Base-by-base conservation (phyloP, 129 eudicot genomes). In the Pulicaria dysenterica region DNA sequence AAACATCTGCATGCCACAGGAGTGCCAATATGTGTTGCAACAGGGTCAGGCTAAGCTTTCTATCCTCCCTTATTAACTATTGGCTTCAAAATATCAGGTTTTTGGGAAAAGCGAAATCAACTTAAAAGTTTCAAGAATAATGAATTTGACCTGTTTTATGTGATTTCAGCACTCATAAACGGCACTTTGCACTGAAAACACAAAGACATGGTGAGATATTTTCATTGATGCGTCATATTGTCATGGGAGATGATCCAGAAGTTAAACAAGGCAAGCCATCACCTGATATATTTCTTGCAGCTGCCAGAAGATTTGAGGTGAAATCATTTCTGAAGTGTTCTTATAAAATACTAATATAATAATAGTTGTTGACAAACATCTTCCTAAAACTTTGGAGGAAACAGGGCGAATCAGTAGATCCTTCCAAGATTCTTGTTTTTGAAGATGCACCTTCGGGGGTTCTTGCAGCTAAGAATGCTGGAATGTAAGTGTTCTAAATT, bases 361-460 rank as follows among this genome's bases (percentile, higher is more conserved):
- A 48, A 7, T 31, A 58, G 13, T 47, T 8, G 14, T n/a, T 76
- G 56, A 67, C 69, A 44, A 46, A 46, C 15, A 14, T 43, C 7
- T n/a, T 51, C 42, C 15, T 5, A 19, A 64, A 43, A 50, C 7
- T 64, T 43, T 46, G 63, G 70, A 47, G 14, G 73, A 55, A 84
- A 82, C 83, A 94, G 99, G 96, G 91, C 36, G 97, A 90, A 72
- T 63, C 85, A 5, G 76, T 88, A 48, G 94, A 94, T 77, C 85
- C 99, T 38, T 42, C 66, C 5, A 87, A 79, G 64, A 72, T 83
- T 54, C 97, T 94, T 77, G 97, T 94, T 49, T 94, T 94, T 64
- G 99, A 94, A 83, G 99, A 94, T 84, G 97, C 99, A 37, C 99
- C 99, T 17, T 82, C 88, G 3, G 99, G 99, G 48, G 99, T 90